Base-by-base conservation (phyloP, 495 filamentous ascomycete species). In the Penicillium parvum region DNA sequence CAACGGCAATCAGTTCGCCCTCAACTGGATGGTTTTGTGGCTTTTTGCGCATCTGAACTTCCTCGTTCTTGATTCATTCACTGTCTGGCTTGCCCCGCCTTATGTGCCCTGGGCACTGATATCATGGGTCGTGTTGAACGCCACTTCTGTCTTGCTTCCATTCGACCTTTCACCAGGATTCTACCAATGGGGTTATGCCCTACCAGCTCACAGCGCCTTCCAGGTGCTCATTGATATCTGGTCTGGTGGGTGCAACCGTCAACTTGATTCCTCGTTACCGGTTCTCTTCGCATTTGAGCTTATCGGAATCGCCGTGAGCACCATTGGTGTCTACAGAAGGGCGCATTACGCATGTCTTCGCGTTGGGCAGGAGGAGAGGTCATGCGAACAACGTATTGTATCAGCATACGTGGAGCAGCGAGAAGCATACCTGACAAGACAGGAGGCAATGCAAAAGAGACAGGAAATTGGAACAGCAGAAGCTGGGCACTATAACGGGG, bases 21-120 rank as follows among this genome's bases (percentile, higher is more conserved):
- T 75, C 14, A 66, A 57, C 5, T 79, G 76, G 76, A 45, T 68
- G 32, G 37, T 48, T 0, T 34, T 77, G 1, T 79, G 76, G 76
- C 69, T 79, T 5, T 74, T 74, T 27, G 66, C 62, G 2, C 72
- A 78, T 46, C 32, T 66, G 17, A 75, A 77, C 47, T 79, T 75
- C 48, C 56, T 73, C 21, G 48, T 55, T 7, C 58, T 79, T 0
- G 74, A 79, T 33, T 53, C 68, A 7, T 63, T 75, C 37, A 70
- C 69, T 1, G 54, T 69, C 32, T 74, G 66, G 66, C 14, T 75
- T 1, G 64, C 72, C 1, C 47, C 50, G 14, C 57, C 55, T 0
- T 72, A 53, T 40, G 52, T 77, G 0, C 71, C 76, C 5, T 68
- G 76, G 64, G 53, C 58, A 0, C 45, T 78, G 10, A 63, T 79